Evolutionary conservation across 2,329 filamentous ascomycete genomes (phyloP).

Genomic region (Niveomyces coronatus): DNA sequence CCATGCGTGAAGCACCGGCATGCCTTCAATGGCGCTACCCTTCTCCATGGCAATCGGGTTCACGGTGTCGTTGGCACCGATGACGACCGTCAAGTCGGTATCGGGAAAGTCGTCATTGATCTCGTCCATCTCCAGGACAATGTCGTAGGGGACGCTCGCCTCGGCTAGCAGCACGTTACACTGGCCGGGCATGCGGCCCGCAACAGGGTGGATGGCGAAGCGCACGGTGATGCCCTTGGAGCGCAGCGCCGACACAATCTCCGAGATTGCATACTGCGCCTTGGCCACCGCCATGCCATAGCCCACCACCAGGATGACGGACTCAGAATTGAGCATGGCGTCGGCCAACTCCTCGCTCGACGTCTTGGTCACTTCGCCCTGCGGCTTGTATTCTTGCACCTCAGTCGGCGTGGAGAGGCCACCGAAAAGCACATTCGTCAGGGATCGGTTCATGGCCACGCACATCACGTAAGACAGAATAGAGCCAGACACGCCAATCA

Average conservation of each 20-base stretch:
- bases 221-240: slow-evolving; percentile 69
- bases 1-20: slow-evolving; percentile 88
- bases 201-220: slow-evolving; percentile 84
- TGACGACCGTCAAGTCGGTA: slow-evolving; percentile 78
- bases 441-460: slow-evolving; percentile 80
- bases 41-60: slow-evolving; percentile 83
- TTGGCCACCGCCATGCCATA: slow-evolving; percentile 95
- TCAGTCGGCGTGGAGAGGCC: slow-evolving; percentile 46
- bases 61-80: slow-evolving; percentile 87
- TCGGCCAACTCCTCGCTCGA: slow-evolving; percentile 75
- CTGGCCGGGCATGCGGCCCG: slow-evolving; percentile 85
- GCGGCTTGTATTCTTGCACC: slow-evolving; percentile 58
- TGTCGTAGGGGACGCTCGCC: slow-evolving; percentile 80
- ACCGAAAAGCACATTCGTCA: slow-evolving; percentile 85
- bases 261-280: slow-evolving; percentile 81
- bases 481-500: slow-evolving; percentile 82
- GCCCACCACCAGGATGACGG: slow-evolving; percentile 80
- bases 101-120: slow-evolving; percentile 87
- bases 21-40: slow-evolving; percentile 76
- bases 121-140: slow-evolving; percentile 91
- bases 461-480: slow-evolving; percentile 85
- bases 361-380: slow-evolving; percentile 69
- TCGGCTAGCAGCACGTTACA: slow-evolving; percentile 87
- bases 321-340: slow-evolving; percentile 63
- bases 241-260: slow-evolving; percentile 67